Evolutionary conservation across 169 alveolate species (phyloP).

Genomic region (Pseudocohnilembus persalinus): DNA sequence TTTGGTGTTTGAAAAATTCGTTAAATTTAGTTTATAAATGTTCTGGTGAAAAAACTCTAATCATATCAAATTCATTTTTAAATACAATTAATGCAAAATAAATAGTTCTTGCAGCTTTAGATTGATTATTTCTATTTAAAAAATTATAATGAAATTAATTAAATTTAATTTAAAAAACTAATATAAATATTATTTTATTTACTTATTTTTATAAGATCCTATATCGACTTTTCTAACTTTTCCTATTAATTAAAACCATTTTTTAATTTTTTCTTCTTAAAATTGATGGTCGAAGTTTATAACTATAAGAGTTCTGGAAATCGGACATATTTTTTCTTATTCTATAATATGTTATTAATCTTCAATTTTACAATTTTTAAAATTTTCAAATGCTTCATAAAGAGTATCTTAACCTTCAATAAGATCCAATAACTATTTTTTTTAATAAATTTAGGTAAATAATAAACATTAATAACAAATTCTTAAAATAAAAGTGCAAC

Average conservation of each 20-base stretch:
- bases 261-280: conserved; percentile 20
- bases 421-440: neutral
- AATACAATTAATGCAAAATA: conserved; percentile 43
- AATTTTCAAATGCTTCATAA: neutral
- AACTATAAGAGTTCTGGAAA: neutral
- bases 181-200: neutral
- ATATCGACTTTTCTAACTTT: conserved; percentile 13
- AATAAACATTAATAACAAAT: too few relatives aligned
- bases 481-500: too few relatives aligned
- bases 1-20: neutral
- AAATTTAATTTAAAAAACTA: neutral
- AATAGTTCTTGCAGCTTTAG: conserved; percentile 1
- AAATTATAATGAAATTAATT: neutral
- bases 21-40: conserved; percentile 20
- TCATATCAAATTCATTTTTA: conserved; percentile 49
- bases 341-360: neutral
- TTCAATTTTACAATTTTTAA: too few relatives aligned
- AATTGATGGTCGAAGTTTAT: conserved; percentile 15
- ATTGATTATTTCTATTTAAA: too few relatives aligned
- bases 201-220: conserved; percentile 24
- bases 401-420: neutral
- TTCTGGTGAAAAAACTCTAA: conserved; percentile 30
- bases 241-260: conserved; percentile 29
- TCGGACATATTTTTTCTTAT: neutral
- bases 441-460: too few relatives aligned